These are phyloP conservation scores for Polytrichum formosum DNA, from an alignment of 225 moss, liverwort and hornwort species.

Conservation along the genomic window DNA sequence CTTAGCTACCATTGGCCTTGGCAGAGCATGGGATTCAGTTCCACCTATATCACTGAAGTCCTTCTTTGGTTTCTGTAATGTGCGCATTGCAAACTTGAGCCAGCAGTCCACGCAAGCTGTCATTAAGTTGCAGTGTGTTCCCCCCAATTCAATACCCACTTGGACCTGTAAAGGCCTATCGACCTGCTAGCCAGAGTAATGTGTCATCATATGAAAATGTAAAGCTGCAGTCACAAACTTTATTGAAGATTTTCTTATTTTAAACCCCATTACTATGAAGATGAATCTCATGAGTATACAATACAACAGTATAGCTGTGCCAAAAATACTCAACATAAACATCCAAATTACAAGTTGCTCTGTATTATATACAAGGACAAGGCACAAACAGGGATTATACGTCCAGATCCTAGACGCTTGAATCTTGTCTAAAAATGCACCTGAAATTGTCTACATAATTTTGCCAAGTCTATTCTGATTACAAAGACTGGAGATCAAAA, in stretches of 20 bases:
- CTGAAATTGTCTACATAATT: no score
- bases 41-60: constrained; percentile 4
- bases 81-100: constrained; percentile 66
- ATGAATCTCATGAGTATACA: no score
- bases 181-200: constrained; percentile 14
- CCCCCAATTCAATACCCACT: constrained; percentile 74
- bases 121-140: constrained; percentile 78
- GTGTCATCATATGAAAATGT: background rate
- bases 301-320: no score
- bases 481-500: no score
- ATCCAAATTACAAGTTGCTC: no score
- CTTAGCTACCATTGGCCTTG: constrained; percentile 39
- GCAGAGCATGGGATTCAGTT: constrained; percentile 19
- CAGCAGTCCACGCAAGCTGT: constrained; percentile 71
- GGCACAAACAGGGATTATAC: background rate
- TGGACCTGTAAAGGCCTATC: constrained; percentile 67
- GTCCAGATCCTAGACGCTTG: no score
- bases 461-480: no score
- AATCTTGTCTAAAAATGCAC: no score
- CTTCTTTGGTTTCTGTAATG: constrained; percentile 44
- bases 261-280: no score
- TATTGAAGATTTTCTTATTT: background rate
- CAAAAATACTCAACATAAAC: no score
- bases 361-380: no score
- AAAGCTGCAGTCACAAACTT: background rate